Percentiles rank a stretch among this genome's conserved stretches.
phyloP scores from a whole-genome alignment of 1,284 basidiomycete species.

The Leucoagaricus sp. region DNA sequence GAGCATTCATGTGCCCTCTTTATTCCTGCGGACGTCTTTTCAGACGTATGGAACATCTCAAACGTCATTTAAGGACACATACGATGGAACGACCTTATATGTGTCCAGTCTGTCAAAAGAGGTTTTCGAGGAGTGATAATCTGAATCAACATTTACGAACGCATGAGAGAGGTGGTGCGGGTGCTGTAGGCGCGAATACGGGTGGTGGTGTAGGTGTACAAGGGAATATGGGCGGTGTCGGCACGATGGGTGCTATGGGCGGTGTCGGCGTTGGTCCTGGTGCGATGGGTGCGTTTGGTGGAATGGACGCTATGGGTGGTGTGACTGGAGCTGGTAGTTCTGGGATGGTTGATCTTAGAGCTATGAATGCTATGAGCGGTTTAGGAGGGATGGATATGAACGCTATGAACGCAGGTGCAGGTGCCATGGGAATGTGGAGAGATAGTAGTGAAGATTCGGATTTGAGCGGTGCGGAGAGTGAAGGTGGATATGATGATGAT shows the following conservation, averaged over 20 bases:
- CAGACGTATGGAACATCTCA: conserved; percentile 89
- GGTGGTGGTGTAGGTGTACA: conserved; percentile 6
- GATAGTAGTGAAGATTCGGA: conserved; percentile 18
- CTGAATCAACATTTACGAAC: conserved; percentile 82
- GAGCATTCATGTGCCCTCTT: conserved; percentile 78
- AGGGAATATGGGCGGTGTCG: not conserved
- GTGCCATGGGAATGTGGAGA: conserved; percentile 15
- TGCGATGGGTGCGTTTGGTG: not conserved
- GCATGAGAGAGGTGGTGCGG: conserved; percentile 51
- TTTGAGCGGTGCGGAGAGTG: conserved; percentile 24
- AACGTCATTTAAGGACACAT: conserved; percentile 86
- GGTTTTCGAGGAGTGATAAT: conserved; percentile 86
- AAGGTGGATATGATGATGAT: conserved; percentile 21
- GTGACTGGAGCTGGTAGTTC: too few relatives aligned
- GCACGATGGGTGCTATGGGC: not conserved
- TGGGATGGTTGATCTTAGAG: too few relatives aligned
- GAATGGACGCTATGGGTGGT: conserved; percentile 1
- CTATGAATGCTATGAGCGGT: too few relatives aligned
- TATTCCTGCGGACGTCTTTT: conserved; percentile 81
- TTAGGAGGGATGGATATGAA: too few relatives aligned
- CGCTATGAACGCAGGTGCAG: not conserved
- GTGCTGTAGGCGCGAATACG: conserved; percentile 8
- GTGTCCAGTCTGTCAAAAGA: conserved; percentile 73
- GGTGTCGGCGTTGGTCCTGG: not conserved
- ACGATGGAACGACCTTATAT: conserved; percentile 84